phyloP scores from a whole-genome alignment of 805 yeast species.

The Ogataea philodendri region DNA sequence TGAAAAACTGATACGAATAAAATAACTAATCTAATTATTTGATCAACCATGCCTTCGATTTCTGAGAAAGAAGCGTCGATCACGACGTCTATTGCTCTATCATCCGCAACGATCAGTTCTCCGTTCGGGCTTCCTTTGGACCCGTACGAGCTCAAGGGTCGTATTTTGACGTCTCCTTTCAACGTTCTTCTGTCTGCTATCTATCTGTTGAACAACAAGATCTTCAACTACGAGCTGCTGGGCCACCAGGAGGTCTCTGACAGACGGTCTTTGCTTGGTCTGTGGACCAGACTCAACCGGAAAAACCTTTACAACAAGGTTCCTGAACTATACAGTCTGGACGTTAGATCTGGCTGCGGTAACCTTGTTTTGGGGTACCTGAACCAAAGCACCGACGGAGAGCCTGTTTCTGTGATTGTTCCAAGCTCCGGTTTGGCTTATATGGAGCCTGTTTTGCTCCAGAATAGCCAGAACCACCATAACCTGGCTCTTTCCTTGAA shows the following conservation, averaged over 20 bases:
- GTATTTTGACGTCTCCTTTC: slow-evolving; percentile 52
- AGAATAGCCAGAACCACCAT: slow-evolving; percentile 31
- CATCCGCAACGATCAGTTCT: slow-evolving; percentile 40
- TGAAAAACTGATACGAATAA: slow-evolving; percentile 6
- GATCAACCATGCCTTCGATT: slow-evolving; percentile 26
- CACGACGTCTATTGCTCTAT: slow-evolving; percentile 29
- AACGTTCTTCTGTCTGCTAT: slow-evolving; percentile 54
- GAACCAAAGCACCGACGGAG: slow-evolving; percentile 22
- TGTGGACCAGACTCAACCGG: slow-evolving; percentile 57
- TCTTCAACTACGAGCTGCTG: slow-evolving; percentile 69
- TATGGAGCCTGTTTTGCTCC: slow-evolving; percentile 60
- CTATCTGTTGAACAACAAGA: slow-evolving; percentile 47
- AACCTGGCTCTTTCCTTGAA: slow-evolving; percentile 63
- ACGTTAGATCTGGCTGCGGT: slow-evolving; percentile 84
- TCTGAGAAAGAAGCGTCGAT: slow-evolving; percentile 26
- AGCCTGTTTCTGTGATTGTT: slow-evolving; percentile 43
- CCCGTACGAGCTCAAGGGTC: slow-evolving; percentile 48
- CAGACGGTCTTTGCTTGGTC: slow-evolving; percentile 57
- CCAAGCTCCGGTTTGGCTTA: slow-evolving; percentile 67
- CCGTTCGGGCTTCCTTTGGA: slow-evolving; percentile 67
- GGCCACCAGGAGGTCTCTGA: slow-evolving; percentile 35
- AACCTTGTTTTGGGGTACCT: slow-evolving; percentile 73
- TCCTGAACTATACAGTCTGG: slow-evolving; percentile 60
- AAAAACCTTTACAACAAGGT: slow-evolving; percentile 53
- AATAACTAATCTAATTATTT: neutral